Base-by-base conservation (phyloP, 352 stramenopile genomes). In the Phytophthora macrochlamydospora region DNA sequence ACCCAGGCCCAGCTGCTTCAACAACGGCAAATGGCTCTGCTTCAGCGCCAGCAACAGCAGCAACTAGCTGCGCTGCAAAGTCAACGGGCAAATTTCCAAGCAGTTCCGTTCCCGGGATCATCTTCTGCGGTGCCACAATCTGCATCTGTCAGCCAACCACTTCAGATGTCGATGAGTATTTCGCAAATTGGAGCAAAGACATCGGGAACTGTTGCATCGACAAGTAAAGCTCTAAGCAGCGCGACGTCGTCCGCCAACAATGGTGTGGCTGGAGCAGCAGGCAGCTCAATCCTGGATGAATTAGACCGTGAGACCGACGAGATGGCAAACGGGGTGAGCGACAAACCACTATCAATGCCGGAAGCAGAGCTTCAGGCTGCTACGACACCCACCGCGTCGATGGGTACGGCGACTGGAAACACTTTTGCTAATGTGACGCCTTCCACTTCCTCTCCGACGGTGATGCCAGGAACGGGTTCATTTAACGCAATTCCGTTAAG, bases 251-350 rank as follows among this genome's bases (percentile, higher is more conserved):
- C 59, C 4, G 8, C 68, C 6, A 66, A 13, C 24, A 67, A 54
- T 59, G 74, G 67, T 35, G 37, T 58, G 64, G 72, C 51, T n/a
- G 44, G 57, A 67, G 72, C 56, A 52, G 65, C 65, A 18, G 67
- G 78, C 13, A 92, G 55, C 56, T 94, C 86, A n/a, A 96, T 96
- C 54, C 53, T 96, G 51, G 88, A 96, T 33, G 88, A 96, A 37
- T 56, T 96, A 30, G 88, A 96, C 48, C 83, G 88, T 13, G 88
- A 96, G 51, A 85, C 88, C 1, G 81, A 96, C 63, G 88, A 96
- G 59, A 96, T 96, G 88, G 88, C 88, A 1, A 91, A 92, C 53
- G 82, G 85, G 13, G 69, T 94, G 14, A 93, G 75, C 52, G 88
- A 96, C 40, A 76, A 94, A 53, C 86, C 88, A 1, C 65, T 96